phyloP scores from a whole-genome alignment of 352 stramenopile species.

The Pythium chondricola region DNA sequence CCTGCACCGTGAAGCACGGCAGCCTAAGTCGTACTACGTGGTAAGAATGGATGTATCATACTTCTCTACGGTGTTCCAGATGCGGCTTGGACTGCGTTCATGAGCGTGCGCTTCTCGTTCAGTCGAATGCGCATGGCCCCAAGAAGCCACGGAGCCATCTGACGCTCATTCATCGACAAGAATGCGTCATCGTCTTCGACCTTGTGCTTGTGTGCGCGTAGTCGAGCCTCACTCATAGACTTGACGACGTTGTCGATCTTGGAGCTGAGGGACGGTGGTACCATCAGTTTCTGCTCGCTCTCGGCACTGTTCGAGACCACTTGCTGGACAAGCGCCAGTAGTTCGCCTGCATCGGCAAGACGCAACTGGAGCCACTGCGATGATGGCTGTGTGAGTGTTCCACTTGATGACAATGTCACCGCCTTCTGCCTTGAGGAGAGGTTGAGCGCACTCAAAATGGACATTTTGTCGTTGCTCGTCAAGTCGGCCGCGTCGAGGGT shows the following conservation, averaged over 20 bases:
- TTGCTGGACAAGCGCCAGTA: constrained; percentile 37
- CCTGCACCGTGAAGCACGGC: constrained; percentile 3
- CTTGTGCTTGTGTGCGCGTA: constrained; percentile 15
- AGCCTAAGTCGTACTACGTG: background rate
- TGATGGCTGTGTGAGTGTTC: constrained; percentile 25
- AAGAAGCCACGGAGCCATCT: constrained; percentile 58
- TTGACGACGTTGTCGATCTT: background rate
- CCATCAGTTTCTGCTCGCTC: constrained; percentile 9
- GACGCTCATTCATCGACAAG: constrained; percentile 26
- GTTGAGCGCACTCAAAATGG: constrained; percentile 4
- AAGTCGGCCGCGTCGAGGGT: constrained; percentile 25
- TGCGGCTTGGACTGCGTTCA: constrained; percentile 10
- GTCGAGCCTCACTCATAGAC: constrained; percentile 18
- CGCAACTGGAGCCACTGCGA: constrained; percentile 52
- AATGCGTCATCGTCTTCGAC: constrained; percentile 41
- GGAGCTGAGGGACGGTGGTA: background rate
- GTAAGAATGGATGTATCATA: background rate
- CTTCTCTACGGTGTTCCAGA: background rate
- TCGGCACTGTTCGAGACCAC: constrained; percentile 4
- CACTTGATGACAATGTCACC: constrained; percentile 26
- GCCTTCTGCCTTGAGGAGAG: background rate
- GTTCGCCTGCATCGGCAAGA: constrained; percentile 34
- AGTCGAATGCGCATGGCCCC: constrained; percentile 65
- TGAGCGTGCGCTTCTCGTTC: constrained; percentile 45
- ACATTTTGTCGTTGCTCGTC: constrained; percentile 18